Evolutionary conservation across 352 stramenopile genomes (phyloP).

Genomic region (Phytophthora sojae): DNA sequence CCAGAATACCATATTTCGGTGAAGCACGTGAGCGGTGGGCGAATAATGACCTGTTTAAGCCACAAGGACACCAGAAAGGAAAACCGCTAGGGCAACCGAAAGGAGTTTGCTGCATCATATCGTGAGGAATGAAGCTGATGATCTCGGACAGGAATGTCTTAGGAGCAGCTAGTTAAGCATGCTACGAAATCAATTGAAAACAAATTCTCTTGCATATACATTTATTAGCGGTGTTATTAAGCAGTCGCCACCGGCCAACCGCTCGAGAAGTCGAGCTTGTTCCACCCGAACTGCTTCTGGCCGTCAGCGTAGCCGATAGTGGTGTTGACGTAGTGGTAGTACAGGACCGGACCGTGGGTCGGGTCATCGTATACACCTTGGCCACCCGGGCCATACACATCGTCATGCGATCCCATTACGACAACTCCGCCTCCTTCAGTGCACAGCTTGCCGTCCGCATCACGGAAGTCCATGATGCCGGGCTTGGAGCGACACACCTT

Average conservation of each 20-base stretch:
- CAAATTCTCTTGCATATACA: too few species aligned
- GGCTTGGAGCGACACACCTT: constrained; percentile 37
- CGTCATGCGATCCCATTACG: constrained; percentile 25
- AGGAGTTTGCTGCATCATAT: too few species aligned
- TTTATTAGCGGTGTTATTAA: too few species aligned
- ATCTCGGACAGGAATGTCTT: too few species aligned
- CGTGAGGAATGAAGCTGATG: too few species aligned
- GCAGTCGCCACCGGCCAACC: constrained; percentile 39
- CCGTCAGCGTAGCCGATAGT: constrained; percentile 51
- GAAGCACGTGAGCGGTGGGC: too few species aligned
- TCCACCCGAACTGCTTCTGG: constrained; percentile 63
- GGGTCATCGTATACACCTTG: constrained; percentile 36
- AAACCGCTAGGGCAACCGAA: too few species aligned
- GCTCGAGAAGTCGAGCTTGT: constrained; percentile 58
- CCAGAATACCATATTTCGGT: too few species aligned
- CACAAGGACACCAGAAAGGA: too few species aligned
- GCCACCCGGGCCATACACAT: constrained; percentile 29
- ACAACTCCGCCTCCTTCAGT: constrained; percentile 26
- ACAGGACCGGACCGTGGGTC: constrained; percentile 25
- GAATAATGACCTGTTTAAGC: too few species aligned
- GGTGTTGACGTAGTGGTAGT: constrained; percentile 47
- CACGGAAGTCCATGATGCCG: constrained; percentile 33
- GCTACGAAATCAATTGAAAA: too few species aligned
- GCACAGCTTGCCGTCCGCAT: constrained; percentile 15
- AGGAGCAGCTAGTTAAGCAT: too few species aligned